phyloP scores from a whole-genome alignment of 2,329 filamentous ascomycete genomes.

The Fusarium dimerum region DNA sequence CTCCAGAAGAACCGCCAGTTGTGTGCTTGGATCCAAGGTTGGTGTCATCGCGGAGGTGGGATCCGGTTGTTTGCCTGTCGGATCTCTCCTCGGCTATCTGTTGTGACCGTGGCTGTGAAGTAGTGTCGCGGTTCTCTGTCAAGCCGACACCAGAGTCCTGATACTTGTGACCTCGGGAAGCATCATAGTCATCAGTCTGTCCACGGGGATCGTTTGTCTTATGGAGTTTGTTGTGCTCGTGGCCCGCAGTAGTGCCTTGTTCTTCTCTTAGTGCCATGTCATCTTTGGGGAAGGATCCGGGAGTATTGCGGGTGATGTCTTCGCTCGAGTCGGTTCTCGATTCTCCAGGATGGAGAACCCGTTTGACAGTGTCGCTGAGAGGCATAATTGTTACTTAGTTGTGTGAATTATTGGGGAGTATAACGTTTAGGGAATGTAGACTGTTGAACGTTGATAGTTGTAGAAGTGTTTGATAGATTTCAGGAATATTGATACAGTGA shows the following conservation, averaged over 20 bases:
- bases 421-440: too few relatives aligned
- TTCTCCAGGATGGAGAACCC: slow-evolving; percentile 7
- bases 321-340: slow-evolving; percentile 6
- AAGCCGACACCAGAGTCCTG: slow-evolving; percentile 17
- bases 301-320: slow-evolving; percentile 11
- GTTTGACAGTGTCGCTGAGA: slow-evolving; percentile 16
- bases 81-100: slow-evolving; percentile 3
- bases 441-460: too few relatives aligned
- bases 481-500: too few relatives aligned
- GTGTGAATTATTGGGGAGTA: too few relatives aligned
- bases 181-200: slow-evolving; percentile 6
- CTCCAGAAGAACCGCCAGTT: background rate
- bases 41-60: background rate
- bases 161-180: slow-evolving; percentile 8
- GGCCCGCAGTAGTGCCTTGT: slow-evolving; percentile 3
- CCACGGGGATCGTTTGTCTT: slow-evolving; percentile 21
- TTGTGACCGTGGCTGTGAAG: background rate
- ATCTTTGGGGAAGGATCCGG: slow-evolving; percentile 21
- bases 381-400: slow-evolving; percentile 3
- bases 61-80: background rate
- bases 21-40: background rate
- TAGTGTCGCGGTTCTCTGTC: slow-evolving; percentile 4
- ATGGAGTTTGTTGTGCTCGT: slow-evolving; percentile 23
- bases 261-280: slow-evolving; percentile 13
- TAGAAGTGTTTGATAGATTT: too few relatives aligned